Conservation (phyloP, 768 basidiomycete species). For the Lentinula sp. region DNA sequence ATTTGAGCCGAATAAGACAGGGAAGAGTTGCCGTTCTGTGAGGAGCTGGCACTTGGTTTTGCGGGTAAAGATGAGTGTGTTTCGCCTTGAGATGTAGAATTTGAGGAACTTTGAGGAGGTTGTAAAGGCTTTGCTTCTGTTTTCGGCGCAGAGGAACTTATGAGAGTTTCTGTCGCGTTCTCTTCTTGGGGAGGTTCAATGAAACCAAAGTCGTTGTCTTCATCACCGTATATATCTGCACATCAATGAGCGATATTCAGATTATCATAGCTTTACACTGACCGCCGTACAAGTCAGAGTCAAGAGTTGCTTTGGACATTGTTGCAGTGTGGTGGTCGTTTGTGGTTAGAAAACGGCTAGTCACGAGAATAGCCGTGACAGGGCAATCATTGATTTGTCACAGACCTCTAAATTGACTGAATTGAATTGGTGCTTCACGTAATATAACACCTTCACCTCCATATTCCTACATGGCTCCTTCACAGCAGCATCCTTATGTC, state of each 20-base stretch:
- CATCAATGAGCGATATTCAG: background rate
- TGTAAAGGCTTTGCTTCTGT: background rate
- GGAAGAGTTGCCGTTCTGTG: background rate
- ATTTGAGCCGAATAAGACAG: constrained; percentile 51
- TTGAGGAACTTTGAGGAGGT: background rate
- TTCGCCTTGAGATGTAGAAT: background rate
- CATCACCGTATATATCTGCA: constrained; percentile 5
- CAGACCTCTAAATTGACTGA: background rate
- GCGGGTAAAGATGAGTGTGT: constrained; percentile 1
- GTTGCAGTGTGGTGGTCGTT: background rate
- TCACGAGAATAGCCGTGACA: background rate
- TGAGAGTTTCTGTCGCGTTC: background rate
- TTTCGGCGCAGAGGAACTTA: background rate
- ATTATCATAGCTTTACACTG: background rate
- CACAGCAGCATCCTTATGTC: constrained; percentile 48
- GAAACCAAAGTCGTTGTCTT: constrained; percentile 8
- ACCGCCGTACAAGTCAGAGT: constrained; percentile 6
- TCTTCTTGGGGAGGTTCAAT: background rate
- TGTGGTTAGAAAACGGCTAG: background rate
- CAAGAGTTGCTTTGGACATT: constrained; percentile 3
- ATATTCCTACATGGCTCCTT: constrained; percentile 1
- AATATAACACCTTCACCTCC: background rate
- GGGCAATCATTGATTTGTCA: background rate
- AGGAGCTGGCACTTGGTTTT: constrained; percentile 1
- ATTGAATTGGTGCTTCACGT: background rate